Evolutionary conservation across 352 stramenopile genomes (phyloP), one percentile per base, ranked within the genome.

Genomic region (Phytophthora cajani): DNA sequence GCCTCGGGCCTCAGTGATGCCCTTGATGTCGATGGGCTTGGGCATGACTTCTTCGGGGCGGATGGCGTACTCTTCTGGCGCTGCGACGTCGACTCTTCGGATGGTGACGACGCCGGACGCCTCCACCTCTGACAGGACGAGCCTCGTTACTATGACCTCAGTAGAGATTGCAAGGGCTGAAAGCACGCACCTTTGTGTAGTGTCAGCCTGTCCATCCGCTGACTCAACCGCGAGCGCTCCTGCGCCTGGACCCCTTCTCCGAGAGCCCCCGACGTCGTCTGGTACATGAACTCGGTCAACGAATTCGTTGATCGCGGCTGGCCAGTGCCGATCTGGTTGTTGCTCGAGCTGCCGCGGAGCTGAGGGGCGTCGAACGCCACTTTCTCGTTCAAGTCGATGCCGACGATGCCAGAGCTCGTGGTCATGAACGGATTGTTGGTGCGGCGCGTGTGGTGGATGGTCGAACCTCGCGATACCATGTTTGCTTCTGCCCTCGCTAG

Each of bases 391-490:
- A 95, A 58, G 63, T 93, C 88, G 66, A 93, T 95, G 32, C 87
- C 87, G 7, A 95, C 81, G 59, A 92, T 91, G n/a, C 82, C 82
- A 11, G 85, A 93, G 72, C 84, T 93, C 49, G 87, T 94, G n/a
- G 85, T 90, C 80, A 94, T 93, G 73, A 94, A 95, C 71, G 85
- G 85, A 52, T 92, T 95, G 36, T 82, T 80, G 51, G 82, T 90
- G 16, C 82, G 82, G 9, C 85, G 82, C 19, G 71, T 84, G 73
- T 95, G 81, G 67, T 92, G 85, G 67, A 95, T 80, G 11, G 81
- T 84, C 12, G 87, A 91, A 25, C 87, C 87, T 62, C 87, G 79
- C 1, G 85, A 95, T 19, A 93, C 80, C 84, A 93, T 93, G 17
- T 4, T 44, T 23, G 25, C 3, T 52, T 7, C 51, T 62, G 32